Evolutionary conservation across 345 rosid species (phyloP), one percentile per base, ranked within the genome.

Genomic region (Reutealis trisperma): DNA sequence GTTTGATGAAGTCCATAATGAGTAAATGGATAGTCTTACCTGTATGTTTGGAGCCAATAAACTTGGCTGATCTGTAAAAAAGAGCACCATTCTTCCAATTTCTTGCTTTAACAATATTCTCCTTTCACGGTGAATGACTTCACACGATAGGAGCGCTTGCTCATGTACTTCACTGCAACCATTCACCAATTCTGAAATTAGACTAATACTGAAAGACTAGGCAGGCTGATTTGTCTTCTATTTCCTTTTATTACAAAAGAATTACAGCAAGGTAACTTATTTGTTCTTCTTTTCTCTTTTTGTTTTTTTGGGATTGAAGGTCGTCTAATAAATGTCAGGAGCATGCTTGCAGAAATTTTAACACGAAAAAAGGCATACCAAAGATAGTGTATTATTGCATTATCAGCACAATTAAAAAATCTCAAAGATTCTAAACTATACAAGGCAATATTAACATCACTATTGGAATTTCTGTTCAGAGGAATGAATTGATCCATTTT

Each of bases 51-150:
- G 98, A 42, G 99, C 98, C 88, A 96, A 85, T 79, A 96, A 88
- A 87, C 99, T 96, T 61, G 99, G 98, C 85, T 96, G 99, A 87
- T 96, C 99, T 25, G 97, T 91, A 73, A 94, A 94, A 84, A 96
- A 96, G 77, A 94, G 88, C 79, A 94, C 97, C 99, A 96, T 96
- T 87, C 97, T 90, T 78, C 98, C 97, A 66, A 94, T 91, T 87
- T 96, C 99, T 83, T 96, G 98, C 86, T 96, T 96, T 68, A 94
- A 78, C 77, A 96, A 82, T 86, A 92, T 92, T 85, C 98, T 90
- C 83, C 99, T 91, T 86, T 94, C 99, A 80, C 81, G 87, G 81
- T 92, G 98, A 79, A 91, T 90, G 72, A 87, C 87, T 84, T 90
- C 92, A 83, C 97, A 96, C 24, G 89, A 87, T 74, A 84, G 67